phyloP scores from a whole-genome alignment of 306 rosid species.

The Medicago arabica region DNA sequence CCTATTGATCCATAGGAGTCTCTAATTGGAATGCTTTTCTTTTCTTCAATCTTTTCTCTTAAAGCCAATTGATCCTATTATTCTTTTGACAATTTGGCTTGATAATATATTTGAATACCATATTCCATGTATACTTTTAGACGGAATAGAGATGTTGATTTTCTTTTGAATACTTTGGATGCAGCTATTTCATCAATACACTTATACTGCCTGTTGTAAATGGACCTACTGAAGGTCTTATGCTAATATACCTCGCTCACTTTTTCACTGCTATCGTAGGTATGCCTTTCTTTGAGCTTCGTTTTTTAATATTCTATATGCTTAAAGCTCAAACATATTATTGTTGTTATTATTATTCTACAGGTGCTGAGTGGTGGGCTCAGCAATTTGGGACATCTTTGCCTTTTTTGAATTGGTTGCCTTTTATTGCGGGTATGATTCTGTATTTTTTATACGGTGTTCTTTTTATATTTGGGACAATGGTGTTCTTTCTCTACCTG shows the following conservation, averaged over 20 bases:
- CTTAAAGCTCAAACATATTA: conserved; percentile 22
- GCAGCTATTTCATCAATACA: conserved; percentile 90
- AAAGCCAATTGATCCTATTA: background rate
- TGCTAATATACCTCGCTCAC: conserved; percentile 74
- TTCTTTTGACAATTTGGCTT: conserved; percentile 1
- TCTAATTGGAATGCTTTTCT: background rate
- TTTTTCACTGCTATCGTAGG: conserved; percentile 90
- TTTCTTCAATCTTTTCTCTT: background rate
- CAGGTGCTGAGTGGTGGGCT: conserved; percentile 98
- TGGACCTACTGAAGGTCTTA: conserved; percentile 98
- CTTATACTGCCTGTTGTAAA: conserved; percentile 86
- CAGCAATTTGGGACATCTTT: conserved; percentile 73
- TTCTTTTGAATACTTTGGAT: conserved; percentile 45
- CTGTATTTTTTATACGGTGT: conserved; percentile 18
- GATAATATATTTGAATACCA: conserved; percentile 23
- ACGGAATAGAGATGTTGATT: conserved; percentile 26
- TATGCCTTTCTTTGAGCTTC: conserved; percentile 47
- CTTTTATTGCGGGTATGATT: conserved; percentile 65
- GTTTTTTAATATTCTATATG: background rate
- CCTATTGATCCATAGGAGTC: background rate
- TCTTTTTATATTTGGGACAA: conserved; percentile 24
- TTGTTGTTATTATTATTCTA: conserved; percentile 22
- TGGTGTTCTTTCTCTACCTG: conserved; percentile 21
- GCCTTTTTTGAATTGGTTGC: conserved; percentile 81
- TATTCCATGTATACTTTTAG: conserved; percentile 23